These are phyloP conservation scores for Butyriboletus loyo DNA, from an alignment of 768 basidiomycete species.

Conservation along the genomic window DNA sequence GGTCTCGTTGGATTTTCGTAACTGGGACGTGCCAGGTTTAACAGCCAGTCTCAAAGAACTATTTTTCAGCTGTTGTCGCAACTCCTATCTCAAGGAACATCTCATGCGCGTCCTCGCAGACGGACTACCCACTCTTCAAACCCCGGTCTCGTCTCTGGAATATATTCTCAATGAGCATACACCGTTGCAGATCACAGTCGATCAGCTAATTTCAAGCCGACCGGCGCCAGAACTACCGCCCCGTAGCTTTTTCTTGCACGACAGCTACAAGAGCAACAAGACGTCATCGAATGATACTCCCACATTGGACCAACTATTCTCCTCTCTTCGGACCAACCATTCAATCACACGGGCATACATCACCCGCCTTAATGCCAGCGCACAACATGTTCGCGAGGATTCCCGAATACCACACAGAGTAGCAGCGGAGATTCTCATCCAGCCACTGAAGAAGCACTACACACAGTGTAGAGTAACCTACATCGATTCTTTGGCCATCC, in stretches of 20 bases:
- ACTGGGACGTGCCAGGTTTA: not conserved
- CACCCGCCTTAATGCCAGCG: not conserved
- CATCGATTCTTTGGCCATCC: not conserved
- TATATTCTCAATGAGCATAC: not conserved
- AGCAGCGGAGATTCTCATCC: not conserved
- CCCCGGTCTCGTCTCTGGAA: fast-evolving
- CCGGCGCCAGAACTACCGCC: not conserved
- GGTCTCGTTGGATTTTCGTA: not conserved
- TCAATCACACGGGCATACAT: conserved; percentile 14
- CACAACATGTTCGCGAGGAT: not conserved
- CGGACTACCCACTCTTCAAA: not conserved
- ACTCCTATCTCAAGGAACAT: not conserved
- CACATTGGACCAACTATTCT: not conserved
- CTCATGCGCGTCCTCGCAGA: not conserved
- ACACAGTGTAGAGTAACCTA: not conserved
- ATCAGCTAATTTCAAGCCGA: not conserved
- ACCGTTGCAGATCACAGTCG: not conserved
- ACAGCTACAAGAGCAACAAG: no score
- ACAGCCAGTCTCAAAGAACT: not conserved
- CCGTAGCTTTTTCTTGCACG: not conserved
- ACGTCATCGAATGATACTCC: not conserved
- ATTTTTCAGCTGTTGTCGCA: conserved; percentile 6
- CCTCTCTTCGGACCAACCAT: not conserved
- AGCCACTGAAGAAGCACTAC: not conserved
- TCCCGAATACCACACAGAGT: not conserved